phyloP scores from a whole-genome alignment of 2,329 filamentous ascomycete species.

The Trichoderma sp. region DNA sequence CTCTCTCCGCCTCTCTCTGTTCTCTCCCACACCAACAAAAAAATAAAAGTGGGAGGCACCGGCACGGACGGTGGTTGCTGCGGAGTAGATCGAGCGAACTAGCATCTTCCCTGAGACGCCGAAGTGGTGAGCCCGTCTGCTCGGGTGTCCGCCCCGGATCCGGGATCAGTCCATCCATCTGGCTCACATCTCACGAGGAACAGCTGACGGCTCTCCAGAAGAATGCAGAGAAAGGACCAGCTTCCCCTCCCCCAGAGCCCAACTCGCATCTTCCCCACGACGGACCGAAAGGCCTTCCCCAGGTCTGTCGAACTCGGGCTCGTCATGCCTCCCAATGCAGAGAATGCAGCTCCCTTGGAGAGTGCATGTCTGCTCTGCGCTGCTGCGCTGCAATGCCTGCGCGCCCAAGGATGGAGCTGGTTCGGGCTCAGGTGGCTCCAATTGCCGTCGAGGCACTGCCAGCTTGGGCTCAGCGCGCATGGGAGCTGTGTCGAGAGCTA shows the following conservation, averaged over 20 bases:
- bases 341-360: constrained; percentile 21
- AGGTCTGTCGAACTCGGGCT: constrained; percentile 17
- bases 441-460: constrained; percentile 4
- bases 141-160: constrained; percentile 24
- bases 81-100: constrained; percentile 18
- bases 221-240: constrained; percentile 5
- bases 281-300: constrained; percentile 27
- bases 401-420: constrained; percentile 25
- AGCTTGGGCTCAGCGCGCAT: constrained; percentile 14
- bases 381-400: constrained; percentile 24
- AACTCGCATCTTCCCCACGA: constrained; percentile 20
- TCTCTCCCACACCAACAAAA: not conserved
- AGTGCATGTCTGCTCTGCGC: constrained; percentile 21
- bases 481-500: constrained; percentile 11
- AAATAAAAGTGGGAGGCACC: not conserved
- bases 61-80: constrained; percentile 9
- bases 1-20: no score
- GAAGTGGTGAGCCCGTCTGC: constrained; percentile 15
- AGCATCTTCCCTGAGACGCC: not conserved
- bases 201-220: not conserved
- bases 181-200: constrained; percentile 14
- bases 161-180: constrained; percentile 10
- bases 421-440: constrained; percentile 13
- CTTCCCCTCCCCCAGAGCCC: constrained; percentile 9
- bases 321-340: constrained; percentile 18